phyloP scores from a whole-genome alignment of 306 rosid species.

The Arachis hypogaea region DNA sequence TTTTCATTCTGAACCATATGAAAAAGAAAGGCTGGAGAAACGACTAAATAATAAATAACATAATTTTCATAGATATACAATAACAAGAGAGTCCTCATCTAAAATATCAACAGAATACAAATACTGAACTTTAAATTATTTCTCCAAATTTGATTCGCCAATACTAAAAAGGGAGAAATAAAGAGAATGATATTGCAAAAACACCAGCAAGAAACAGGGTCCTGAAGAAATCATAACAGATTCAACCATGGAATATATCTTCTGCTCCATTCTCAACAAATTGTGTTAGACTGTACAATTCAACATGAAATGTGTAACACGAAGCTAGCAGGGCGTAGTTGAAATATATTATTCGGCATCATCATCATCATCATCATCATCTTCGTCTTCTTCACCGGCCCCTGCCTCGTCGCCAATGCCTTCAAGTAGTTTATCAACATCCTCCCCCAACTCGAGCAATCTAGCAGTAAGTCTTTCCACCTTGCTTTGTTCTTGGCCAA shows the following conservation, averaged over 20 bases:
- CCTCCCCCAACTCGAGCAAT: conserved; percentile 88
- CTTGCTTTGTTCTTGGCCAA: conserved; percentile 96
- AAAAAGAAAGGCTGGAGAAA: conserved; percentile 3
- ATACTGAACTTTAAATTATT: conserved; percentile 21
- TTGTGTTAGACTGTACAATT: conserved; percentile 51
- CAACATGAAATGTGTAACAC: conserved; percentile 35
- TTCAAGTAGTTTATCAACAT: conserved; percentile 79
- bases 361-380: conserved; percentile 42
- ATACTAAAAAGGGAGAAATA: background rate
- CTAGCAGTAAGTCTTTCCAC: conserved; percentile 78
- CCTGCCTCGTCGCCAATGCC: conserved; percentile 83
- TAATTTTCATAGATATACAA: background rate
- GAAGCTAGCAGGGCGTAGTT: conserved; percentile 7
- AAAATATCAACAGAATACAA: conserved; percentile 28
- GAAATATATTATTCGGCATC: conserved; percentile 23
- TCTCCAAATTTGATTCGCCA: conserved; percentile 20
- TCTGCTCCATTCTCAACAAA: conserved; percentile 28
- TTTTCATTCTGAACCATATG: background rate
- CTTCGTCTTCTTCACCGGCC: conserved; percentile 59
- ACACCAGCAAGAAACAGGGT: conserved; percentile 29
- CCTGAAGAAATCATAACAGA: conserved; percentile 32
- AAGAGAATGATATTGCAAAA: conserved; percentile 10
- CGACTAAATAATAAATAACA: background rate
- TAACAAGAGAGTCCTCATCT: conserved; percentile 9
- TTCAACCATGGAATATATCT: conserved; percentile 38